These are phyloP conservation scores for Blyttiomyces sp. DNA, from an alignment of 371 early-diverging fungal genomes.

Conservation along the genomic window DNA sequence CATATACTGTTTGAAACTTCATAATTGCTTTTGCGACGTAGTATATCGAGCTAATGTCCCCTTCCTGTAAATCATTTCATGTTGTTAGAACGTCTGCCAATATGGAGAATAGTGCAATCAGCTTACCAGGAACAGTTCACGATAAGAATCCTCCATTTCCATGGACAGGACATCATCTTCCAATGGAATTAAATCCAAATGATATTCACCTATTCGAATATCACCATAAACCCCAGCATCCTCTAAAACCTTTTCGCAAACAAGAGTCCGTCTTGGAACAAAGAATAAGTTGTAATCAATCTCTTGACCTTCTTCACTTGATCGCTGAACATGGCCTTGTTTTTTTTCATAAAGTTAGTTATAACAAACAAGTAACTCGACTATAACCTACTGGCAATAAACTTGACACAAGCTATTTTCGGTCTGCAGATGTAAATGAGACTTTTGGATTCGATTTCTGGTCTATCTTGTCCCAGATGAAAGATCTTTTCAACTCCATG, in stretches of 20 bases:
- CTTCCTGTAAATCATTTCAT: too few relatives aligned
- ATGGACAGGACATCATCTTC: constrained; percentile 89
- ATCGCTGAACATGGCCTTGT: constrained; percentile 19
- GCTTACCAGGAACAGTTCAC: constrained; percentile 72
- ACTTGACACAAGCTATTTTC: constrained; percentile 69
- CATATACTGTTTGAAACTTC: constrained; percentile 82
- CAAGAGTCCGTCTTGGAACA: constrained; percentile 81
- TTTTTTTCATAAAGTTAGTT: too few relatives aligned
- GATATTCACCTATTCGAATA: constrained; percentile 77
- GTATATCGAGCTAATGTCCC: constrained; percentile 76
- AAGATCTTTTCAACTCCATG: constrained; percentile 93
- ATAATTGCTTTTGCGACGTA: constrained; percentile 79
- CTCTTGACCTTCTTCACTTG: constrained; percentile 1
- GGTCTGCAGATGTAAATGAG: constrained; percentile 84
- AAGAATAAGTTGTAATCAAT: constrained; percentile 61
- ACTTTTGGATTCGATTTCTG: constrained; percentile 62
- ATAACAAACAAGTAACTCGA: too few relatives aligned
- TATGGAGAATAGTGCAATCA: neutral
- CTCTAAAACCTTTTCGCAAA: constrained; percentile 85
- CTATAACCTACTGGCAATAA: constrained; percentile 71
- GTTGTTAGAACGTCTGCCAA: neutral
- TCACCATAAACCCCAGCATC: constrained; percentile 88
- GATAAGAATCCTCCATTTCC: constrained; percentile 77
- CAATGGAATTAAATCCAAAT: constrained; percentile 85
- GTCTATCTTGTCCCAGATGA: constrained; percentile 50